Conservation (phyloP, 1,284 basidiomycete species). For the Trichosporon sp. region DNA sequence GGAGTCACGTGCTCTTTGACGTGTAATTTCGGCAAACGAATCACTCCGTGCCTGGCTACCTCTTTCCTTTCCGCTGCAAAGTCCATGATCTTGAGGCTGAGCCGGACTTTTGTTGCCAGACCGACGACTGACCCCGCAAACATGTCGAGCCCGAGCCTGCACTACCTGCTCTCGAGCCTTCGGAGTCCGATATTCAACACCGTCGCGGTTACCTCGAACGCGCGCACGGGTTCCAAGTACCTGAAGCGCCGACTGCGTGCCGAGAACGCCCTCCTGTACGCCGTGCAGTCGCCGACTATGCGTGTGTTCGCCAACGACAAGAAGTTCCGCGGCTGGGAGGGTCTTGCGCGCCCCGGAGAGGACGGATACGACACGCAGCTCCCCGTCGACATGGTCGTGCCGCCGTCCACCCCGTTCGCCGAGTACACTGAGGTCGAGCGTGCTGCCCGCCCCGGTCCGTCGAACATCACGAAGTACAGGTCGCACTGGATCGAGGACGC, state of each 20-base stretch:
- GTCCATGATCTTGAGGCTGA: not conserved
- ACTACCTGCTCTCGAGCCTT: slow-evolving; percentile 42
- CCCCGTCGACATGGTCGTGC: slow-evolving; percentile 29
- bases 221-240: slow-evolving; percentile 82
- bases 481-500: slow-evolving; percentile 48
- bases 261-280: slow-evolving; percentile 76
- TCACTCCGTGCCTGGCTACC: not conserved
- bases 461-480: slow-evolving; percentile 5
- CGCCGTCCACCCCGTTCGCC: slow-evolving; percentile 6
- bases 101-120: slow-evolving; percentile 10
- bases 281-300: slow-evolving; percentile 33
- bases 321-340: slow-evolving; percentile 42
- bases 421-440: slow-evolving; percentile 42
- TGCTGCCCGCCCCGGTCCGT: slow-evolving; percentile 33
- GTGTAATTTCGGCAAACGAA: not conserved
- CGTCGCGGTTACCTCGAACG: slow-evolving; percentile 73
- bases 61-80: slow-evolving; percentile 10
- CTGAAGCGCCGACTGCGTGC: slow-evolving; percentile 73
- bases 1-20: not conserved
- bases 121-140: not conserved
- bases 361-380: slow-evolving; percentile 24
- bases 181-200: slow-evolving; percentile 71
- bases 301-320: slow-evolving; percentile 31
- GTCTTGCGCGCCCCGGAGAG: slow-evolving; percentile 14
- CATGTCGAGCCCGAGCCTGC: slow-evolving; percentile 35